A percentile compares a stretch with the other conserved stretches of the same genome.
phyloP scores from a whole-genome alignment of 352 stramenopile species.

The Phytopythium chamaehyphon region DNA sequence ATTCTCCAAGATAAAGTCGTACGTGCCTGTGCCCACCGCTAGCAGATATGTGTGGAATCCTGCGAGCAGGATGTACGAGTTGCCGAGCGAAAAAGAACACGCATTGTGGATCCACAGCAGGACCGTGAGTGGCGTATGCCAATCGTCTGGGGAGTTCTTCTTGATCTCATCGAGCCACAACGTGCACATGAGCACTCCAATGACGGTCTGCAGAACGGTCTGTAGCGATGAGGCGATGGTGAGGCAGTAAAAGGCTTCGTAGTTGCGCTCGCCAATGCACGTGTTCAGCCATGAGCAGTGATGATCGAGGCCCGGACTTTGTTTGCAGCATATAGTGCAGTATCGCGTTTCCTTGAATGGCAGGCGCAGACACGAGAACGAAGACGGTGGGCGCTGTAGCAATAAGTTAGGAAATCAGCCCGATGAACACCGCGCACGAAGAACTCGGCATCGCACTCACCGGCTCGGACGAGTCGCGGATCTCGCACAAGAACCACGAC shows the following conservation, averaged over 20 bases:
- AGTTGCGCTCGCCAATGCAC: constrained; percentile 84
- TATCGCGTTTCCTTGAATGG: constrained; percentile 68
- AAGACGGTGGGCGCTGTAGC: constrained; percentile 27
- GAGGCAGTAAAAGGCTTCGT: constrained; percentile 78
- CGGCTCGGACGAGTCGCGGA: constrained; percentile 46
- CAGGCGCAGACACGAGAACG: constrained; percentile 34
- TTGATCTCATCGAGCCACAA: constrained; percentile 60
- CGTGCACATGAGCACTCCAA: constrained; percentile 76
- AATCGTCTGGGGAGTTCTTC: constrained; percentile 29
- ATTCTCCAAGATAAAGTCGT: constrained; percentile 83
- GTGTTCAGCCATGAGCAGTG: constrained; percentile 96
- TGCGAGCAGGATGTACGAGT: constrained; percentile 67
- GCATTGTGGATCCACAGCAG: constrained; percentile 79
- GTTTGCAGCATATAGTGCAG: constrained; percentile 83
- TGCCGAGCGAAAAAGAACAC: constrained; percentile 46
- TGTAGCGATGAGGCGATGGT: constrained; percentile 57
- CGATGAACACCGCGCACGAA: background rate
- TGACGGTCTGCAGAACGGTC: constrained; percentile 53
- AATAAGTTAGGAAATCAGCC: background rate
- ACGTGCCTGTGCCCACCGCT: constrained; percentile 63
- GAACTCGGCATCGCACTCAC: constrained; percentile 17
- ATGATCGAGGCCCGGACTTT: constrained; percentile 90
- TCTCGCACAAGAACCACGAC: constrained; percentile 72
- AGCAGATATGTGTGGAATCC: constrained; percentile 81
- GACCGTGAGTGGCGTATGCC: constrained; percentile 35